These are phyloP conservation scores for Hirsutella minnesotensis DNA, from an alignment of 2,329 filamentous ascomycete species.

Conservation along the genomic window DNA sequence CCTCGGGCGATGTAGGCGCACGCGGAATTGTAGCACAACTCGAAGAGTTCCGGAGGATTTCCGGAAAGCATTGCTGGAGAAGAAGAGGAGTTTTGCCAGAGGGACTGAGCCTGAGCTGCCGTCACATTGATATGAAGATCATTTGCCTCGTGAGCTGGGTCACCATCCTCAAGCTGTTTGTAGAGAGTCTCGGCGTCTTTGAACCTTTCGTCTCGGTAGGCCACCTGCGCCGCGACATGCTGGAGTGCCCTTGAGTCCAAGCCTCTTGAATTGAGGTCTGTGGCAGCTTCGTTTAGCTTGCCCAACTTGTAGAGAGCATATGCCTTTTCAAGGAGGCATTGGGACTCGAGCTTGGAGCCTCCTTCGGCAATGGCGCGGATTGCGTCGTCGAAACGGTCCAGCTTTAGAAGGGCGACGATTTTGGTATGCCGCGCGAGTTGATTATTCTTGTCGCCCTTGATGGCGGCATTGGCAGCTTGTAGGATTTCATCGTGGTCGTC, in stretches of 20 bases:
- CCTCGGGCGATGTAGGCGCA: slow-evolving; percentile 61
- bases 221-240: slow-evolving; percentile 53
- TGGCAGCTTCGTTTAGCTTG: slow-evolving; percentile 52
- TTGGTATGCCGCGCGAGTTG: slow-evolving; percentile 54
- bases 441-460: slow-evolving; percentile 49
- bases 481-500: slow-evolving; percentile 66
- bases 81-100: slow-evolving; percentile 48
- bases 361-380: slow-evolving; percentile 55
- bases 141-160: slow-evolving; percentile 50
- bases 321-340: slow-evolving; percentile 56
- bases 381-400: slow-evolving; percentile 73
- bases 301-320: slow-evolving; percentile 80
- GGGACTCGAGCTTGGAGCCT: slow-evolving; percentile 46
- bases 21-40: slow-evolving; percentile 71
- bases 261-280: slow-evolving; percentile 22
- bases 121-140: slow-evolving; percentile 68
- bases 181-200: slow-evolving; percentile 54
- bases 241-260: slow-evolving; percentile 23
- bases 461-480: slow-evolving; percentile 46
- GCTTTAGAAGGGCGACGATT: slow-evolving; percentile 64
- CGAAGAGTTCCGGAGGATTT: slow-evolving; percentile 59
- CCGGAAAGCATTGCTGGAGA: slow-evolving; percentile 36
- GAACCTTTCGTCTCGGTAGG: slow-evolving; percentile 67
- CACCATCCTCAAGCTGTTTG: slow-evolving; percentile 37
- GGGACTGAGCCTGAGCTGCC: slow-evolving; percentile 59